Conservation (phyloP, 2,329 filamentous ascomycete genomes). For the Lomentospora prolificans region DNA sequence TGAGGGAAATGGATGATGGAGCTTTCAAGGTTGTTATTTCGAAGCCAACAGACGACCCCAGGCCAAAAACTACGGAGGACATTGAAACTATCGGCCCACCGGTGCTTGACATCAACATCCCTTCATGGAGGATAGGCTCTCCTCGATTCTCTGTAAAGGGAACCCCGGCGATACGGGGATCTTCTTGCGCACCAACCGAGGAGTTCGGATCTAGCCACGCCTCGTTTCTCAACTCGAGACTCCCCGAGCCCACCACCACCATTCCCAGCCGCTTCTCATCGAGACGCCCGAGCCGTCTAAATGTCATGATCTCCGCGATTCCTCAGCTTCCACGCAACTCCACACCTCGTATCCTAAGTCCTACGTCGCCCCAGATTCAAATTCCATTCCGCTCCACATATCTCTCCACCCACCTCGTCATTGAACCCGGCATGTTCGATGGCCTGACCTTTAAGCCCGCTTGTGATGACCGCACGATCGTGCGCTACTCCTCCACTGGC, state of each 20-base stretch:
- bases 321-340: constrained; percentile 14
- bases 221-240: constrained; percentile 29
- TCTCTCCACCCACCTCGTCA: constrained; percentile 37
- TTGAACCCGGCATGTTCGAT: constrained; percentile 74
- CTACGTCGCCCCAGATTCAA: constrained; percentile 13
- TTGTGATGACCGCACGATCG: constrained; percentile 70
- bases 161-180: constrained; percentile 68
- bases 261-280: constrained; percentile 11
- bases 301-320: constrained; percentile 10
- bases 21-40: constrained; percentile 76
- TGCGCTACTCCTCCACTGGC: constrained; percentile 66
- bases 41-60: constrained; percentile 49
- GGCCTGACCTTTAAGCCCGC: constrained; percentile 65
- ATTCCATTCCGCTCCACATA: constrained; percentile 30
- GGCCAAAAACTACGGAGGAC: constrained; percentile 55
- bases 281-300: constrained; percentile 27
- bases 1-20: constrained; percentile 48
- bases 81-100: constrained; percentile 34
- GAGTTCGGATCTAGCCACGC: constrained; percentile 55
- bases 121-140: constrained; percentile 73
- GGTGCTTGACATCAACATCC: constrained; percentile 65
- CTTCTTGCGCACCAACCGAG: constrained; percentile 69
- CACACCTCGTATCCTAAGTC: constrained; percentile 27
- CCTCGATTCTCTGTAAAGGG: constrained; percentile 70
- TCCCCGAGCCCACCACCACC: background rate